phyloP scores from a whole-genome alignment of 2,329 filamentous ascomycete genomes.

The Harringtonia lauricola region DNA sequence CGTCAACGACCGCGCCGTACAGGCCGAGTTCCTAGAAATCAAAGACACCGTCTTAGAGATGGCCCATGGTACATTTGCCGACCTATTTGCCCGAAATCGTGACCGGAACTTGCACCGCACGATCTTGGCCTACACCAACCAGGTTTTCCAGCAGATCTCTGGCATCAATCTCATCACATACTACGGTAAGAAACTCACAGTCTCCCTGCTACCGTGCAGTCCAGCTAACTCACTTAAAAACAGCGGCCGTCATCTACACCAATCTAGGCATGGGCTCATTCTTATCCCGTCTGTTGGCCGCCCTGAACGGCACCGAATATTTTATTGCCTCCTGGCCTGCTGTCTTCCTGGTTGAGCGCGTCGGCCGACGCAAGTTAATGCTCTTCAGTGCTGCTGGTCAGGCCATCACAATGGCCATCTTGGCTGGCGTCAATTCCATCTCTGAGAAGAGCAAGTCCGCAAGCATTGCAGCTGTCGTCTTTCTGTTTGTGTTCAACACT shows the following conservation, averaged over 20 bases:
- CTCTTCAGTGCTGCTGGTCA: conserved; percentile 58
- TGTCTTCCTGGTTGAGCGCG: conserved; percentile 44
- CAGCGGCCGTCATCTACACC: conserved; percentile 35
- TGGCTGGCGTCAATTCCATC: no score
- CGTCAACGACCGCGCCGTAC: conserved; percentile 11
- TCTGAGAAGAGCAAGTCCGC: not conserved
- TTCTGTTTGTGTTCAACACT: conserved; percentile 40
- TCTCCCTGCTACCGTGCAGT: conserved; percentile 29
- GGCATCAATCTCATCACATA: conserved; percentile 26
- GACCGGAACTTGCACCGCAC: conserved; percentile 1
- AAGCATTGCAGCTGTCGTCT: conserved; percentile 16
- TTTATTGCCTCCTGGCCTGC: conserved; percentile 10
- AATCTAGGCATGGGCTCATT: conserved; percentile 7
- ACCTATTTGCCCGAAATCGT: not conserved
- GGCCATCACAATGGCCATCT: conserved; percentile 40
- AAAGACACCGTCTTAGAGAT: not conserved
- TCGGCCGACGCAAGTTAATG: conserved; percentile 58
- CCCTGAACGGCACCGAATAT: conserved; percentile 27
- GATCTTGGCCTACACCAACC: not conserved
- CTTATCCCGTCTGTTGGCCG: conserved; percentile 39
- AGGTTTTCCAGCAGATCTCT: conserved; percentile 13
- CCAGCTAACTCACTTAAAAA: no score
- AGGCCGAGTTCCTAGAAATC: conserved; percentile 10
- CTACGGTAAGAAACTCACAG: no score
- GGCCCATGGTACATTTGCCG: no score